phyloP scores from a whole-genome alignment of 2,329 filamentous ascomycete genomes.

The Ceratocystis diversiconidia region DNA sequence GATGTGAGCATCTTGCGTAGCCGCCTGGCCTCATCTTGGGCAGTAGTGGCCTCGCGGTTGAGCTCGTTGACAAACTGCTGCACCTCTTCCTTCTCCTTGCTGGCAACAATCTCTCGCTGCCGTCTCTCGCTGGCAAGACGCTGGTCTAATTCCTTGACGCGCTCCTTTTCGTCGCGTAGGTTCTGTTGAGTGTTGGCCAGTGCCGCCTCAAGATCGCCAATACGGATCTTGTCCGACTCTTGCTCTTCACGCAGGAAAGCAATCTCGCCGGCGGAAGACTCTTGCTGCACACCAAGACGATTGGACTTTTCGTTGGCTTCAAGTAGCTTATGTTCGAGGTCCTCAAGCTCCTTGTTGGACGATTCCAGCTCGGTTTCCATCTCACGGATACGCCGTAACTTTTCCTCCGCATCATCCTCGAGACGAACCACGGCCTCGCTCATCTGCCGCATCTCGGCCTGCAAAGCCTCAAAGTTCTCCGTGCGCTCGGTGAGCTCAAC shows the following conservation, averaged over 20 bases:
- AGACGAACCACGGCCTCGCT: conserved; percentile 74
- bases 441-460: conserved; percentile 84
- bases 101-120: conserved; percentile 75
- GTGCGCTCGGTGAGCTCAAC: conserved; percentile 59
- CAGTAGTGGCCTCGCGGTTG: conserved; percentile 64
- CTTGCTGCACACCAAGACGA: conserved; percentile 75
- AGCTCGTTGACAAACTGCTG: conserved; percentile 88
- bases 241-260: conserved; percentile 93
- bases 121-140: conserved; percentile 67
- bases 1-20: conserved; percentile 71
- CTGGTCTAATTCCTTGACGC: conserved; percentile 54
- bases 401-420: conserved; percentile 76
- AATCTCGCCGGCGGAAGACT: conserved; percentile 85
- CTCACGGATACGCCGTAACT: conserved; percentile 62
- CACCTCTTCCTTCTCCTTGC: conserved; percentile 84
- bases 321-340: conserved; percentile 66
- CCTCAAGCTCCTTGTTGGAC: conserved; percentile 73
- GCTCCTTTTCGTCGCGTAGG: conserved; percentile 75
- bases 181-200: conserved; percentile 65
- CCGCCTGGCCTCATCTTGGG: conserved; percentile 73
- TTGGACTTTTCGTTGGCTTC: conserved; percentile 82
- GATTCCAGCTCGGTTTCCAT: conserved; percentile 73
- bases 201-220: conserved; percentile 78
- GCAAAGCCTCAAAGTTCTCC: conserved; percentile 82
- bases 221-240: conserved; percentile 93